Conservation (phyloP, 352 stramenopile genomes). For the Pythium utonaiense region DNA sequence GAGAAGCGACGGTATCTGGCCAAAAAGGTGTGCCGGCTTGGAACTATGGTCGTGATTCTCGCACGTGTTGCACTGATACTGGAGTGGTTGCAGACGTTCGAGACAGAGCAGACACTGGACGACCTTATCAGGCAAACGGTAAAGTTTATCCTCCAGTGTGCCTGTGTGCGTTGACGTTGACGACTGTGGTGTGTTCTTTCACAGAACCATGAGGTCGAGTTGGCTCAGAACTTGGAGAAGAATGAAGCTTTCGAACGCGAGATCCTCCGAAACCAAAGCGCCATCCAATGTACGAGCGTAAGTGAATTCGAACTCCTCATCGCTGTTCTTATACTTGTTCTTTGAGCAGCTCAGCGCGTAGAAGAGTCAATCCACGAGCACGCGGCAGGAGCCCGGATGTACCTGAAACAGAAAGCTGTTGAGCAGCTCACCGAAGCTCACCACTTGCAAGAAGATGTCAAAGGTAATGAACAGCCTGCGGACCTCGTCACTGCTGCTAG, state of each 20-base stretch:
- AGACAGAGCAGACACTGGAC: conserved; percentile 71
- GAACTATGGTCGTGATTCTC: not conserved
- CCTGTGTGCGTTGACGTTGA: not conserved
- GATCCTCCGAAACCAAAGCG: conserved; percentile 48
- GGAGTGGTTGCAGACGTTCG: conserved; percentile 53
- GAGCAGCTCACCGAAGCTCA: conserved; percentile 34
- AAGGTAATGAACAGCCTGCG: conserved; percentile 40
- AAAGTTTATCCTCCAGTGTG: too few relatives aligned
- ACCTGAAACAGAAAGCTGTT: conserved; percentile 47
- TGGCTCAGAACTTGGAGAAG: conserved; percentile 69
- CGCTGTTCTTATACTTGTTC: not conserved
- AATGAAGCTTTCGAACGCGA: conserved; percentile 71
- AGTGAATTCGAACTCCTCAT: too few relatives aligned
- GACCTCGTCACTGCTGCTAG: too few relatives aligned
- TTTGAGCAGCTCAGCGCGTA: conserved; percentile 37
- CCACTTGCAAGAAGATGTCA: conserved; percentile 34
- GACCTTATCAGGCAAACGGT: conserved; percentile 72
- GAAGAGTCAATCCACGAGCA: conserved; percentile 66
- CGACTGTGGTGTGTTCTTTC: not conserved
- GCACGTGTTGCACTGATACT: not conserved
- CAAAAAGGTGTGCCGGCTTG: conserved; percentile 65
- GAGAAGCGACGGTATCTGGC: conserved; percentile 64
- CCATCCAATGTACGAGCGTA: conserved; percentile 34
- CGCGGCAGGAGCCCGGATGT: conserved; percentile 45
- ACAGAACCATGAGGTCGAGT: conserved; percentile 68